Evolutionary conservation across 2,329 filamentous ascomycete genomes (phyloP).

Genomic region (Alternaria novae-zelandiae): DNA sequence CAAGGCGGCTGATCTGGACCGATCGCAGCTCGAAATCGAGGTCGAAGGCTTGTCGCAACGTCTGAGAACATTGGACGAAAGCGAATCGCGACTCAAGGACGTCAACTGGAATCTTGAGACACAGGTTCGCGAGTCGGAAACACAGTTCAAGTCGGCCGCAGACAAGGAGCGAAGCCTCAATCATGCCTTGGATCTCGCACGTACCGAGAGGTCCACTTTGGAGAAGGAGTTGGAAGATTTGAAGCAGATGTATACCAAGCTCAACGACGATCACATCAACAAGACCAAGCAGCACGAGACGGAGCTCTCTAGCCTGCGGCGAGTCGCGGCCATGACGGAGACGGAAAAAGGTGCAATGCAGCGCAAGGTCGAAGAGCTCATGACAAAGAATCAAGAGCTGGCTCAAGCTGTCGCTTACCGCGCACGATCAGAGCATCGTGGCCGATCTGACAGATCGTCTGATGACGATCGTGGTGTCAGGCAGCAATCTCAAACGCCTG

Average conservation of each 20-base stretch:
- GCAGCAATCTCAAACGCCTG: constrained; percentile 70
- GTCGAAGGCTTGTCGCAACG: constrained; percentile 79
- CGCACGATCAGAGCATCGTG: constrained; percentile 66
- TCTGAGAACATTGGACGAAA: constrained; percentile 84
- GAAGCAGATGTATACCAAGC: constrained; percentile 77
- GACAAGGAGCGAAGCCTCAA: constrained; percentile 85
- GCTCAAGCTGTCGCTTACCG: constrained; percentile 82
- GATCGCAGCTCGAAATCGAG: constrained; percentile 81
- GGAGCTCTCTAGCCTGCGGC: constrained; percentile 82
- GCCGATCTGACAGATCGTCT: constrained; percentile 63
- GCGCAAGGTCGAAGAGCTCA: constrained; percentile 85
- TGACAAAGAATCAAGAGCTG: constrained; percentile 87
- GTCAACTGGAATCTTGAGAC: constrained; percentile 99
- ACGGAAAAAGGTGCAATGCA: constrained; percentile 79
- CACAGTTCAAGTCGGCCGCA: constrained; percentile 74
- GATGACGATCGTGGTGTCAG: constrained; percentile 57
- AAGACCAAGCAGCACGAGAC: constrained; percentile 84
- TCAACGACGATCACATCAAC: constrained; percentile 79
- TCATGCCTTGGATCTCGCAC: constrained; percentile 71
- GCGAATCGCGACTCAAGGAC: constrained; percentile 94
- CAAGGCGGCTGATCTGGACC: constrained; percentile 75
- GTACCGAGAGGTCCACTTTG: constrained; percentile 75
- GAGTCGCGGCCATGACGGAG: constrained; percentile 79
- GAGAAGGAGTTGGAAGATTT: constrained; percentile 93
- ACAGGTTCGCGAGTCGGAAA: constrained; percentile 81